Percentiles rank a stretch among this genome's conserved stretches.
Evolutionary conservation across 768 basidiomycete genomes (phyloP).

Genomic region (Cystobasidium onofrii): DNA sequence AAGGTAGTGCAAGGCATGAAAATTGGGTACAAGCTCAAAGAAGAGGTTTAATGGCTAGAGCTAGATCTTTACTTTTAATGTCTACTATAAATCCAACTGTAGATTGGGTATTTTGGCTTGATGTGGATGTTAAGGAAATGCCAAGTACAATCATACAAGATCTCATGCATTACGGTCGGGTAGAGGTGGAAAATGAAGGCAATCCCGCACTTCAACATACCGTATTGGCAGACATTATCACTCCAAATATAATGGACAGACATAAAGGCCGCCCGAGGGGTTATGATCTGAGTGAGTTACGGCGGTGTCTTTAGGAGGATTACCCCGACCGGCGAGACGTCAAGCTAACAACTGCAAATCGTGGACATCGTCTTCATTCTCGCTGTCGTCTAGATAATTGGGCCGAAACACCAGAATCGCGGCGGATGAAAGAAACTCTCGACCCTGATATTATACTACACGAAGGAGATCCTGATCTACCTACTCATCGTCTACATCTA

Average conservation of each 20-base stretch:
- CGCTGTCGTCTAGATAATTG: constrained; percentile 24
- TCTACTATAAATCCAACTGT: constrained; percentile 32
- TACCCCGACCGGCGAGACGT: too few species aligned
- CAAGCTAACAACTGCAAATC: background rate
- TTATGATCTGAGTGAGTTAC: constrained; percentile 38
- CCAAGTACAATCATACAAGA: constrained; percentile 30
- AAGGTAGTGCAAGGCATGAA: constrained; percentile 15
- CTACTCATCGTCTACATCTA: constrained; percentile 37
- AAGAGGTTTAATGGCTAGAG: constrained; percentile 35
- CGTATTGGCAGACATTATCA: background rate
- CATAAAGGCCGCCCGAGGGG: background rate
- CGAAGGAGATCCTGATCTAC: constrained; percentile 13
- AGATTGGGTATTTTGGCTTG: constrained; percentile 40
- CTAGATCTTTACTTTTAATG: constrained; percentile 32
- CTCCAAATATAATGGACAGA: constrained; percentile 6
- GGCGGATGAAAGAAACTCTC: constrained; percentile 7
- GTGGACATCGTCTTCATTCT: background rate
- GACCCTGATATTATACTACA: constrained; percentile 19
- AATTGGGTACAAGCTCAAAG: constrained; percentile 24
- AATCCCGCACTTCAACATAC: background rate
- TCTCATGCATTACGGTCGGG: constrained; percentile 27
- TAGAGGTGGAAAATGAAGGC: background rate
- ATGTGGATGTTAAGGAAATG: constrained; percentile 35
- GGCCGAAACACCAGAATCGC: constrained; percentile 37
- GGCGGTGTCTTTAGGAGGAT: too few species aligned